phyloP scores from a whole-genome alignment of 179 eudicot genomes.

The Nepenthes alata region DNA sequence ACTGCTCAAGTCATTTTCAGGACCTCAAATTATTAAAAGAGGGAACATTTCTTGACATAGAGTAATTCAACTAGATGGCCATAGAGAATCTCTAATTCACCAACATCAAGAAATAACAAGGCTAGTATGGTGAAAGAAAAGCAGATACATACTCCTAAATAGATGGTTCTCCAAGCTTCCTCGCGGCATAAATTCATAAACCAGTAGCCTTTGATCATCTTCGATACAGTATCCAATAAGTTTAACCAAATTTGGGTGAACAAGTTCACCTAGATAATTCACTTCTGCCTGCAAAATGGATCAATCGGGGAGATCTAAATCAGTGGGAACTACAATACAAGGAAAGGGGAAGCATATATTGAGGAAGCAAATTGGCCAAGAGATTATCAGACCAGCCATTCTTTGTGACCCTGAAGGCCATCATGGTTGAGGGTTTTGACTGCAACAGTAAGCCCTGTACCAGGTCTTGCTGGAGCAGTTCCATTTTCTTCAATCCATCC shows the following conservation, averaged over 20 bases:
- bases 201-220: conserved; percentile 34
- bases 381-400: conserved; percentile 33
- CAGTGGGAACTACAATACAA: not conserved
- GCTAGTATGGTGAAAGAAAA: conserved; percentile 1
- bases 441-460: conserved; percentile 43
- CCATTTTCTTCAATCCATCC: conserved; percentile 48
- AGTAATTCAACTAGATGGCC: too few species aligned
- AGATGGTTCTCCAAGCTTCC: conserved; percentile 47
- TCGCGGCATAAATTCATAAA: conserved; percentile 36
- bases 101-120: too few species aligned
- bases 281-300: conserved; percentile 42
- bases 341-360: not conserved
- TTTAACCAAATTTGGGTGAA: conserved; percentile 43
- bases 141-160: conserved; percentile 33
- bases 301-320: not conserved
- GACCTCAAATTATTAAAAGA: too few species aligned
- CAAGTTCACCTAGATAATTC: conserved; percentile 38
- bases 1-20: too few species aligned
- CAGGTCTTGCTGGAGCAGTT: conserved; percentile 47
- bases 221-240: conserved; percentile 38
- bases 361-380: not conserved
- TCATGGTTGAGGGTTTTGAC: conserved; percentile 43
- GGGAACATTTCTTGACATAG: too few species aligned
- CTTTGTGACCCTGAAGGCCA: conserved; percentile 39
- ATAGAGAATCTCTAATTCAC: too few species aligned